Conservation (phyloP, 495 filamentous ascomycete species). For the Beverwykella pulmonaria region DNA sequence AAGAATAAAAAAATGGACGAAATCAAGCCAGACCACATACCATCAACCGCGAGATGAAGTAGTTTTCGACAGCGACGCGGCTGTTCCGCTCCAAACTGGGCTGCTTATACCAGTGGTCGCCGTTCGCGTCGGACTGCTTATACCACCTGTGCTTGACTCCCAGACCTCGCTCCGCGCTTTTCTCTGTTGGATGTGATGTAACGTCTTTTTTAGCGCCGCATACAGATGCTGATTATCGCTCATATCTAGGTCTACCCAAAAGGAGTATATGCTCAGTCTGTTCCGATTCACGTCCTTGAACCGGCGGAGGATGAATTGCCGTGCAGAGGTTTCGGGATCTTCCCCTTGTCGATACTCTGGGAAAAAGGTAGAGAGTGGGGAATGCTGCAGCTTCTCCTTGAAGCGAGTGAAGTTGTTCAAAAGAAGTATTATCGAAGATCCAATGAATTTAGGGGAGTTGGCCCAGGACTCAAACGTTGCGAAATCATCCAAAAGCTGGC, state of each 20-base stretch:
- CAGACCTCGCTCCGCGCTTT: constrained; percentile 35
- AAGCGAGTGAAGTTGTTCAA: constrained; percentile 35
- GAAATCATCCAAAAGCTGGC: constrained; percentile 27
- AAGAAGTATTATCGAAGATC: constrained; percentile 27
- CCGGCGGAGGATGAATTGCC: constrained; percentile 32
- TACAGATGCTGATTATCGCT: constrained; percentile 33
- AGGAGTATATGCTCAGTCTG: constrained; percentile 30
- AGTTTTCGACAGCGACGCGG: not conserved
- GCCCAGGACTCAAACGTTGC: constrained; percentile 31
- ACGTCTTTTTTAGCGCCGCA: constrained; percentile 33
- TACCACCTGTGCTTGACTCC: constrained; percentile 17
- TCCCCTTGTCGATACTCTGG: constrained; percentile 15
- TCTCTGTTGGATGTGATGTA: constrained; percentile 29
- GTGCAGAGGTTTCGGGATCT: constrained; percentile 21
- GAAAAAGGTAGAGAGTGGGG: constrained; percentile 29
- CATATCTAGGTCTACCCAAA: constrained; percentile 38
- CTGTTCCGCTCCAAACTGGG: not conserved
- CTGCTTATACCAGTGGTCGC: constrained; percentile 3
- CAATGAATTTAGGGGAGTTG: constrained; percentile 26
- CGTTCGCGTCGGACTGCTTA: constrained; percentile 1
- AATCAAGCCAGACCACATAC: not conserved
- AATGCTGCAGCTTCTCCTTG: constrained; percentile 29
- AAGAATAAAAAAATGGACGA: not conserved
- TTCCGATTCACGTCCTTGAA: constrained; percentile 35
- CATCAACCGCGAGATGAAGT: not conserved